Base-by-base conservation (phyloP, 257 asterid species). In the Knoxia roxburghii region DNA sequence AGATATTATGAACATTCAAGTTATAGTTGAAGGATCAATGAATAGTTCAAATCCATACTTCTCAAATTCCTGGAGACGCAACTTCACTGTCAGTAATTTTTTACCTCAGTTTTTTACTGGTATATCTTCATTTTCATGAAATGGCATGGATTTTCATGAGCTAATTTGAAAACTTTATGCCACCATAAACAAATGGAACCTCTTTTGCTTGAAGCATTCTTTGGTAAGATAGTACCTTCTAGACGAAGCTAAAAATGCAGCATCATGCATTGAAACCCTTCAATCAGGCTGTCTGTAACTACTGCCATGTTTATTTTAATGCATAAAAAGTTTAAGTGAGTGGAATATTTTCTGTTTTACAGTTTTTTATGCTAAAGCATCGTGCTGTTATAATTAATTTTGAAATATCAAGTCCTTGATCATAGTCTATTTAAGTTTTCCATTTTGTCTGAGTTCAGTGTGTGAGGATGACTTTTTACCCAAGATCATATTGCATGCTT, bases 11-110 rank as follows among this genome's bases (percentile, higher is more conserved):
- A 93, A 83, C 65, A 57, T 90, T 74, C 97, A 93, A 72, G 84
- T 88, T 72, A 83, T 90, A 48, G 69, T 93, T 64, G 99, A 93
- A 82, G 99, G 96, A 70, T 87, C 99, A n/a, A 93, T 93, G 99
- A 86, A 83, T 69, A 84, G 83, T 84, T 93, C 97, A 72, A 93
- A 86, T 76, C 99, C 99, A 32, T 93, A 85, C 72, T 93, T 81
- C 70, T 82, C 92, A 64, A 93, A 85, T 81, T 85, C 95, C 66
- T 93, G 99, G 99, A 88, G 99, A 72, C 95, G 84, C 40, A 76
- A 78, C 60, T 85, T 93, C 71, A 60, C n/a, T 64, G 99, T 90
- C 73, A 82, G 90, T 85, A 35, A 41, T 61, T 70, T 68, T 33
- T 75, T 56, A 45, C 50, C 11, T 18, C 18, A 10, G 20, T 23